These are phyloP conservation scores for Petunia secreta DNA, from an alignment of 257 asterid species.

Conservation along the genomic window DNA sequence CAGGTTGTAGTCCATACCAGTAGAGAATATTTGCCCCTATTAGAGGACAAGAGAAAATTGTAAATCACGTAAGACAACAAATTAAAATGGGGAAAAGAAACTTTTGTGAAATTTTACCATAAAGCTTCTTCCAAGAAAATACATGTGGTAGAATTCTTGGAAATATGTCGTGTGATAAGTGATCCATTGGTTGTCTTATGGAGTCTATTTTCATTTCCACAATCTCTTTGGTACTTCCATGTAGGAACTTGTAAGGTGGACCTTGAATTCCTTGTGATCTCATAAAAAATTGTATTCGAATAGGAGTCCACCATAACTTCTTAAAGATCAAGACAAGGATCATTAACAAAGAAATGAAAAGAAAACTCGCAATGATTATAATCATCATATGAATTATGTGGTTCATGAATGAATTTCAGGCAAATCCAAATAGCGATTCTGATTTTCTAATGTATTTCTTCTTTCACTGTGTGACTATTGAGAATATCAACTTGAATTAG, in stretches of 20 bases:
- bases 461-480: neutral
- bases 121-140: conserved; percentile 44
- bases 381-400: conserved; percentile 15
- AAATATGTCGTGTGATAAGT: conserved; percentile 52
- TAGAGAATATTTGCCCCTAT: conserved; percentile 54
- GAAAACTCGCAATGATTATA: conserved; percentile 27
- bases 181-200: conserved; percentile 45
- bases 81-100: neutral
- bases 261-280: conserved; percentile 60
- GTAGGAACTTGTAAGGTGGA: conserved; percentile 50
- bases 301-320: conserved; percentile 52
- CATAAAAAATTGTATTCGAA: conserved; percentile 40
- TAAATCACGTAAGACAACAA: neutral
- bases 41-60: neutral
- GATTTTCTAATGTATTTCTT: neutral
- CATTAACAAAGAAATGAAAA: conserved; percentile 35
- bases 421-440: neutral
- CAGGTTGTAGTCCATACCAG: conserved; percentile 64
- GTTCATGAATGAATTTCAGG: neutral
- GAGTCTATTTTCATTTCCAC: conserved; percentile 43
- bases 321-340: conserved; percentile 34
- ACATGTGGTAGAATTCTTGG: conserved; percentile 66
- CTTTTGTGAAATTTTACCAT: conserved; percentile 41
- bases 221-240: conserved; percentile 65
- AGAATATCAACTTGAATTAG: neutral